These are phyloP conservation scores for Dictyophora rubrovolvata DNA, from an alignment of 768 basidiomycete genomes.

Conservation along the genomic window DNA sequence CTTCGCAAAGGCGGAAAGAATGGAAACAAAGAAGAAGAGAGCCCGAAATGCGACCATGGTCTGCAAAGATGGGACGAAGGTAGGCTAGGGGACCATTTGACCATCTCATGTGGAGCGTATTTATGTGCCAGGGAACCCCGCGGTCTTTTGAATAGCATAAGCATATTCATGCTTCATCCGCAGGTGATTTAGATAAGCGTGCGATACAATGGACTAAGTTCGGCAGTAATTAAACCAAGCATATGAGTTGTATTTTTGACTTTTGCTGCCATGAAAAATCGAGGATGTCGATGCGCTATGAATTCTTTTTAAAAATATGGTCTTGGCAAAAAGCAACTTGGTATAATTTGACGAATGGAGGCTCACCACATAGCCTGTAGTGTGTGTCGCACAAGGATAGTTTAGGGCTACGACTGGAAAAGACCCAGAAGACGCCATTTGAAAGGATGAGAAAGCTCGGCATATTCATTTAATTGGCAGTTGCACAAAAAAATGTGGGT, in stretches of 20 bases:
- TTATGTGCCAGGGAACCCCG: constrained; percentile 16
- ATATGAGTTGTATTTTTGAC: neutral
- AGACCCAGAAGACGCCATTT: neutral
- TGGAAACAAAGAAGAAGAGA: constrained; percentile 1
- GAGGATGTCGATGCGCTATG: neutral
- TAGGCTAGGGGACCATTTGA: neutral
- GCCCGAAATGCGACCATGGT: constrained; percentile 1
- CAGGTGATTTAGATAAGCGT: neutral
- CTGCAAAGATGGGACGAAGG: neutral
- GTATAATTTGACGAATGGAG: neutral
- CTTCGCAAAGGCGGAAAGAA: neutral
- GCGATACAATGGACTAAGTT: neutral
- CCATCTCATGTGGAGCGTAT: constrained; percentile 8
- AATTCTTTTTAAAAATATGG: neutral
- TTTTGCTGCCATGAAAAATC: neutral
- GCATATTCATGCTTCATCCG: neutral
- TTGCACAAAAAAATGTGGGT: neutral
- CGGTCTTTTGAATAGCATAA: neutral
- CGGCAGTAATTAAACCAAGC: neutral
- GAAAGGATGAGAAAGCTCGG: neutral
- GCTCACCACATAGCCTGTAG: neutral
- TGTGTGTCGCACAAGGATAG: too few species aligned
- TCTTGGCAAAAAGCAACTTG: neutral
- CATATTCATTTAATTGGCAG: neutral
- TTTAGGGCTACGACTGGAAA: too few species aligned